These are phyloP conservation scores for Kwoniella dendrophila DNA, from an alignment of 768 basidiomycete genomes.

Conservation along the genomic window DNA sequence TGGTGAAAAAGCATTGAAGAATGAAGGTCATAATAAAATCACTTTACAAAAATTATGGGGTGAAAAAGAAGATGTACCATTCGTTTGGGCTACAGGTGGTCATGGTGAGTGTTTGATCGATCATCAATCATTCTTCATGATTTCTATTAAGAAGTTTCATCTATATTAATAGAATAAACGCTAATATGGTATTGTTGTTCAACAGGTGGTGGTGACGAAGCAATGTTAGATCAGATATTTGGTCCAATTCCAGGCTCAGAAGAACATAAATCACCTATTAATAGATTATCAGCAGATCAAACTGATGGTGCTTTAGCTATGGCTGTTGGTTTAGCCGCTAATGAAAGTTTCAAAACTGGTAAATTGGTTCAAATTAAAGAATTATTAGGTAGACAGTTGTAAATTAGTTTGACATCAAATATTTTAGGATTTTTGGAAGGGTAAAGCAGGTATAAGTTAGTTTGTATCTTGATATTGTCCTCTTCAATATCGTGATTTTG, in stretches of 20 bases:
- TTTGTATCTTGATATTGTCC: no score
- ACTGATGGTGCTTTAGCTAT: constrained; percentile 60
- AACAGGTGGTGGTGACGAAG: constrained; percentile 59
- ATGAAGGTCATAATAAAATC: constrained; percentile 59
- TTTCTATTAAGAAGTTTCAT: no score
- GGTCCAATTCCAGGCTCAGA: constrained; percentile 60
- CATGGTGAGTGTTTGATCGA: constrained; percentile 56
- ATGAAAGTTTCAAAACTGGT: constrained; percentile 61
- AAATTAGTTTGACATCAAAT: background rate
- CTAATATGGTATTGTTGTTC: background rate
- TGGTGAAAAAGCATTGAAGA: constrained; percentile 55
- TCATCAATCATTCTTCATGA: background rate
- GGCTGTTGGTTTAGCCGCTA: constrained; percentile 61
- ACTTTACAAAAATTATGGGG: constrained; percentile 61
- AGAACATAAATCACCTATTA: constrained; percentile 59
- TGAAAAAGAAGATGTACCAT: constrained; percentile 58
- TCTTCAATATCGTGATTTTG: no score
- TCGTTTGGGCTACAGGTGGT: constrained; percentile 58
- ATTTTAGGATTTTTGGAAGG: no score
- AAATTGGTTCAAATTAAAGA: constrained; percentile 58
- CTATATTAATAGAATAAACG: background rate
- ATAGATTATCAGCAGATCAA: constrained; percentile 61
- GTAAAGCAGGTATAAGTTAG: no score
- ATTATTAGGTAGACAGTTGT: constrained; percentile 41
- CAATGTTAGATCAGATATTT: constrained; percentile 61